A percentile compares a stretch with the other conserved stretches of the same genome.
These are phyloP conservation scores for Epichloe glyceriae DNA, from an alignment of 2,329 filamentous ascomycete species.

Conservation along the genomic window DNA sequence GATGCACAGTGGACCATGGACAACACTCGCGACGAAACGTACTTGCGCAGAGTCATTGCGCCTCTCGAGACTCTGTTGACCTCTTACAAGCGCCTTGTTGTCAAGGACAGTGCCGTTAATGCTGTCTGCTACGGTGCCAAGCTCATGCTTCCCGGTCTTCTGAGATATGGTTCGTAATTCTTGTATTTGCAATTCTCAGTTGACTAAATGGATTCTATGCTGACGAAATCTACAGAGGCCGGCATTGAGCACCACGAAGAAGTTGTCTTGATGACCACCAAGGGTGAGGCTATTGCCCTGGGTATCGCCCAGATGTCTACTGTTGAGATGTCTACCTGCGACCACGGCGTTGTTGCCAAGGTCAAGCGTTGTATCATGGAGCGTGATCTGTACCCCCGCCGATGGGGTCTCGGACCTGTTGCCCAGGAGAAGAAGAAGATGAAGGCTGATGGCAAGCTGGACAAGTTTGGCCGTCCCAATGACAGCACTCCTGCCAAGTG, in stretches of 20 bases:
- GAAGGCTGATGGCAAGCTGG: slow-evolving; percentile 93
- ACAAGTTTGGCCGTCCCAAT: slow-evolving; percentile 91
- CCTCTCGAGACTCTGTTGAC: slow-evolving; percentile 87
- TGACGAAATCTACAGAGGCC: slow-evolving; percentile 42
- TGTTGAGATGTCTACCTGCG: slow-evolving; percentile 90
- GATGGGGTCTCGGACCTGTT: slow-evolving; percentile 91
- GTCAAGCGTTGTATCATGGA: slow-evolving; percentile 99
- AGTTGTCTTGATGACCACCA: slow-evolving; percentile 95
- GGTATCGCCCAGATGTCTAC: slow-evolving; percentile 97
- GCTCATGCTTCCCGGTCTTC: slow-evolving; percentile 92
- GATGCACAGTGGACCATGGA: slow-evolving; percentile 95
- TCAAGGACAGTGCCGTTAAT: slow-evolving; percentile 76
- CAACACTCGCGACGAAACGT: slow-evolving; percentile 89
- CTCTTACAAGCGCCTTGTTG: slow-evolving; percentile 90
- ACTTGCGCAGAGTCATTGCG: slow-evolving; percentile 79
- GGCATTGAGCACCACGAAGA: slow-evolving; percentile 92
- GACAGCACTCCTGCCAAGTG: slow-evolving; percentile 89
- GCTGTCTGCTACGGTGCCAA: slow-evolving; percentile 98
- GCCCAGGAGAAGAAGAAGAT: slow-evolving; percentile 99
- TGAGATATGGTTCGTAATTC: slow-evolving; percentile 63
- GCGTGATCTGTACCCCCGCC: slow-evolving; percentile 87
- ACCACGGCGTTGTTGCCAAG: slow-evolving; percentile 96
- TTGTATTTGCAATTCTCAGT: slow-evolving; percentile 6
- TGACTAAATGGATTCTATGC: slow-evolving; percentile 7
- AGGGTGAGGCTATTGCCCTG: slow-evolving; percentile 95